Evolutionary conservation across 1,284 basidiomycete species (phyloP).

Genomic region (Ustilago hordei): DNA sequence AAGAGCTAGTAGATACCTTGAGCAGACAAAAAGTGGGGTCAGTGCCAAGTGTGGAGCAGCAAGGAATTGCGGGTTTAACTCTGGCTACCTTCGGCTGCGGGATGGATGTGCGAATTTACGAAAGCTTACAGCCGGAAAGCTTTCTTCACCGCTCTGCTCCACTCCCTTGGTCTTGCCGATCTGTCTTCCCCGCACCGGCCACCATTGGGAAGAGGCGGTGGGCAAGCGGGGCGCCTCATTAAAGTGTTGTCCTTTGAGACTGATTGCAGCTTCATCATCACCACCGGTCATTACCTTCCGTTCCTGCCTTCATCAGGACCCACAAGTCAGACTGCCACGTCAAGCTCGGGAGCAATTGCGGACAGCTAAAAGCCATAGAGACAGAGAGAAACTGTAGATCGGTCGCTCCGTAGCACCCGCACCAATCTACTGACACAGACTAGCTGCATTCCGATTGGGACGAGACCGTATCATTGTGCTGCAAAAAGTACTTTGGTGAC

Average conservation of each 20-base stretch:
- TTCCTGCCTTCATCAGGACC: not conserved
- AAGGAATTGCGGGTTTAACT: conserved; percentile 23
- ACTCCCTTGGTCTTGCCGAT: not conserved
- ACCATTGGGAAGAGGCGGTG: not conserved
- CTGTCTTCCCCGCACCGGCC: conserved; percentile 15
- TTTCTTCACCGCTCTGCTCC: not conserved
- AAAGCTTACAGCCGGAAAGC: conserved; percentile 1
- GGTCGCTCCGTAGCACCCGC: no score
- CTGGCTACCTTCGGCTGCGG: not conserved
- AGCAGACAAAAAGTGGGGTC: not conserved
- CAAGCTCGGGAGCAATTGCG: not conserved
- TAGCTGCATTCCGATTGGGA: no score
- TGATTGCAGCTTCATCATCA: not conserved
- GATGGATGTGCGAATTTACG: conserved; percentile 30
- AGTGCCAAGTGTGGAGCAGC: not conserved
- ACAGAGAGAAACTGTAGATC: not conserved
- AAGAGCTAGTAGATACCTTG: conserved; percentile 5
- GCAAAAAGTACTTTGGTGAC: no score
- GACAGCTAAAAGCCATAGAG: not conserved
- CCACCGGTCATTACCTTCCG: not conserved
- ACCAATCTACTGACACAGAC: no score
- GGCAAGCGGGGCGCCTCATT: conserved; percentile 9
- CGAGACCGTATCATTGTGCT: no score
- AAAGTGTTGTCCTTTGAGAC: not conserved
- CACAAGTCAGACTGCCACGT: not conserved